phyloP scores from a whole-genome alignment of 306 rosid genomes.

The Arachis hypogaea region DNA sequence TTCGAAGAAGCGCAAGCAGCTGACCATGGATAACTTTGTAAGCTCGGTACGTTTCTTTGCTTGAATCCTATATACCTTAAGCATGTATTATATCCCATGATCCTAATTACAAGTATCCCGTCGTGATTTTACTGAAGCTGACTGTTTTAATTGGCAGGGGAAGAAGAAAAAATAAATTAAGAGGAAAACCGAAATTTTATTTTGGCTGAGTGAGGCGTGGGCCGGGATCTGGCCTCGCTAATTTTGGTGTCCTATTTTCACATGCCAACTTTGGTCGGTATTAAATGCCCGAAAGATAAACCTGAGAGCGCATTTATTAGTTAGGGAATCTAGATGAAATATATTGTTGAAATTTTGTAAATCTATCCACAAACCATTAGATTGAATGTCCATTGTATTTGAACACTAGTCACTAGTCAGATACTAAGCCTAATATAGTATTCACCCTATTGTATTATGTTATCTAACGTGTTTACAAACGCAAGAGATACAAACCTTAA shows the following conservation, averaged over 20 bases:
- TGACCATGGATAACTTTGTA: slow-evolving; percentile 77
- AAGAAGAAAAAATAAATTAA: slow-evolving; percentile 69
- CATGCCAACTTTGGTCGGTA: neutral
- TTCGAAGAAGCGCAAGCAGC: slow-evolving; percentile 82
- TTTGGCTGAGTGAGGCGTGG: neutral
- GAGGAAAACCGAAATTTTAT: too few relatives aligned
- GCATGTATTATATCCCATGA: neutral
- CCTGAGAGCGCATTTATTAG: neutral
- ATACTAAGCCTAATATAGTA: neutral
- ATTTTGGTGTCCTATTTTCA: slow-evolving; percentile 28
- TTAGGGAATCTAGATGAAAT: slow-evolving; percentile 21
- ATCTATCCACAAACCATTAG: slow-evolving; percentile 28
- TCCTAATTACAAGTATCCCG: neutral
- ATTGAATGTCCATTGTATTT: slow-evolving; percentile 21
- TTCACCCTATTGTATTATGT: too few relatives aligned
- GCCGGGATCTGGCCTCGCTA: neutral
- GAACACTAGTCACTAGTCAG: neutral
- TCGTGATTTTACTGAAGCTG: slow-evolving; percentile 25
- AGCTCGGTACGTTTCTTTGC: slow-evolving; percentile 55
- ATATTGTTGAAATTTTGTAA: slow-evolving; percentile 20
- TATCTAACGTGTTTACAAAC: too few relatives aligned
- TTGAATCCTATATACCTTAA: neutral
- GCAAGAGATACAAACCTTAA: too few relatives aligned
- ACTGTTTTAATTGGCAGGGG: slow-evolving; percentile 59
- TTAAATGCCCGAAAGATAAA: neutral